A percentile compares a stretch with the other conserved stretches of the same genome.
These are phyloP conservation scores for Citropsis articulata DNA, from an alignment of 345 rosid genomes.

Conservation along the genomic window DNA sequence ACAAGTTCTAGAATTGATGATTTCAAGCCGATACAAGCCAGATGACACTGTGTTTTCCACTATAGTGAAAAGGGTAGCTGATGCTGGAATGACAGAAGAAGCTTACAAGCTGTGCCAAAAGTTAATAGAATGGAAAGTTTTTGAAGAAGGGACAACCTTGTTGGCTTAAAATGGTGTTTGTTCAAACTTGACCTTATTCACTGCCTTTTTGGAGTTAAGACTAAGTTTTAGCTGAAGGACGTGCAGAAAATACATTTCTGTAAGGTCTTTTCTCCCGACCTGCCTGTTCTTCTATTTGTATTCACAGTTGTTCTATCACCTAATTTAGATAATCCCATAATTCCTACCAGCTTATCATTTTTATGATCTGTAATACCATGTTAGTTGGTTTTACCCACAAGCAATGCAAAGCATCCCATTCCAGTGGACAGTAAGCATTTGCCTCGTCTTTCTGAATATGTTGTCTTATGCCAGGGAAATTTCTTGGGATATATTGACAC, in stretches of 20 bases:
- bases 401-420: no score
- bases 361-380: background rate
- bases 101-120: slow-evolving; percentile 52
- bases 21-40: slow-evolving; percentile 45
- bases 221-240: background rate
- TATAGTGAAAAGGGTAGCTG: slow-evolving; percentile 45
- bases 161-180: background rate
- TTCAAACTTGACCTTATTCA: background rate
- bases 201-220: background rate
- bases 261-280: background rate
- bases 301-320: background rate
- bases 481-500: background rate
- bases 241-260: slow-evolving; percentile 1
- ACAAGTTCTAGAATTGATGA: slow-evolving; percentile 67
- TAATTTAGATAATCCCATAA: background rate
- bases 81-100: slow-evolving; percentile 60
- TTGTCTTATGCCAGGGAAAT: background rate
- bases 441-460: background rate
- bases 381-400: background rate
- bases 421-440: background rate
- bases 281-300: background rate
- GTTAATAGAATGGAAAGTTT: slow-evolving; percentile 45
- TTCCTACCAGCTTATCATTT: background rate
- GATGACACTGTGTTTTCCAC: slow-evolving; percentile 42
- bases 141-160: slow-evolving; percentile 17